Evolutionary conservation across 2,329 filamentous ascomycete genomes (phyloP).

Genomic region (Pyricularia sp.): DNA sequence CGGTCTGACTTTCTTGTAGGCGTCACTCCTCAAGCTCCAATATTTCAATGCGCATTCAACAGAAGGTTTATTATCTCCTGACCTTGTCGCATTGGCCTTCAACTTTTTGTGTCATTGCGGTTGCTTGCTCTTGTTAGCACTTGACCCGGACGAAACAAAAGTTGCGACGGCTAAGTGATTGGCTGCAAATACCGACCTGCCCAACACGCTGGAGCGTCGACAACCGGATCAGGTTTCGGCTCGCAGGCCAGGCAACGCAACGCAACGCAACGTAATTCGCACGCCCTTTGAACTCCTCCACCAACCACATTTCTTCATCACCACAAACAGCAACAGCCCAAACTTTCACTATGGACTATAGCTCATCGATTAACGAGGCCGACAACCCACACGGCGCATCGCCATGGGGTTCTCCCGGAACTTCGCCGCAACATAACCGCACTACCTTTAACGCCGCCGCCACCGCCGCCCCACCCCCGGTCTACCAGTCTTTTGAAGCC

Average conservation of each 20-base stretch:
- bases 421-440: constrained; percentile 38
- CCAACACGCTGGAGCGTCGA: neutral
- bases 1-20: neutral
- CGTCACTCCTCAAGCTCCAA: neutral
- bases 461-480: constrained; percentile 23
- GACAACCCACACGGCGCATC: constrained; percentile 43
- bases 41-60: neutral
- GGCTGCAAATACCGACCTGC: neutral
- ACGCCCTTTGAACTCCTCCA: constrained; percentile 12
- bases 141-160: neutral
- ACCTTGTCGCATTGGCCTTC: neutral
- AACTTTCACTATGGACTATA: constrained; percentile 44
- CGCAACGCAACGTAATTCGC: constrained; percentile 8
- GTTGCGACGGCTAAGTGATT: constrained; percentile 1
- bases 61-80: neutral
- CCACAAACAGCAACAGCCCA: neutral
- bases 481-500: constrained; percentile 30
- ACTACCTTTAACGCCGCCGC: constrained; percentile 29
- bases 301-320: neutral
- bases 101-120: neutral
- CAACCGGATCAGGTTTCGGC: neutral
- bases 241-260: constrained; percentile 1
- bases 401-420: constrained; percentile 46
- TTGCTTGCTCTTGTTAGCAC: neutral
- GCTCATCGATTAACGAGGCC: constrained; percentile 42